Evolutionary conservation across 2,329 filamentous ascomycete species (phyloP).

Genomic region (Knufia fluminis): DNA sequence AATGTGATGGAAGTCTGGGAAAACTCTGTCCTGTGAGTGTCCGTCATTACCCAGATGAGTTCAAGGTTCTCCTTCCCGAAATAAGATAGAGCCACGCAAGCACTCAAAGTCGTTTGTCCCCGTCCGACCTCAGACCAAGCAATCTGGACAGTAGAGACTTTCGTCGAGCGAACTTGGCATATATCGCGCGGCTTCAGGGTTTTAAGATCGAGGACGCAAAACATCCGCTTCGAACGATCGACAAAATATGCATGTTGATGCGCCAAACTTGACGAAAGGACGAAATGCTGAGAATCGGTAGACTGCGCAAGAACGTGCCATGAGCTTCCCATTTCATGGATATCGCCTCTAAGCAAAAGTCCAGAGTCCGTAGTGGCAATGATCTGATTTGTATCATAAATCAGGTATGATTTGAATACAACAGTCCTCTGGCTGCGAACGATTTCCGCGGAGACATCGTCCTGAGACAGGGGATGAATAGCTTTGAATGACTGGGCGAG

Average conservation of each 20-base stretch:
- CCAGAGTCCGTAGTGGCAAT: slow-evolving; percentile 16
- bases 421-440: not conserved
- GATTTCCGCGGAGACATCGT: not conserved
- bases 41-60: slow-evolving; percentile 1
- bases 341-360: slow-evolving; percentile 10
- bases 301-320: not conserved
- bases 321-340: slow-evolving; percentile 1
- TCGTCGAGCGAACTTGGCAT: not conserved
- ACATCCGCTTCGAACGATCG: not conserved
- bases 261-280: not conserved
- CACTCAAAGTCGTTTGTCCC: not conserved
- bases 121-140: not conserved
- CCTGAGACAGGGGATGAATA: not conserved
- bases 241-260: not conserved
- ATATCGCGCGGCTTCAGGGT: not conserved
- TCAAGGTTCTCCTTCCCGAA: not conserved
- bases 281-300: not conserved
- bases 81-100: slow-evolving; percentile 2
- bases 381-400: slow-evolving; percentile 10
- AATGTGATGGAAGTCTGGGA: slow-evolving; percentile 22
- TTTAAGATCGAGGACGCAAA: not conserved
- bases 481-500: slow-evolving; percentile 12
- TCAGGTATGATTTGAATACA: slow-evolving; percentile 16
- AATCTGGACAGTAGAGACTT: not conserved
- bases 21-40: not conserved